These are phyloP conservation scores for Colletotrichum euphorbiae DNA, from an alignment of 2,329 filamentous ascomycete genomes.

Conservation along the genomic window DNA sequence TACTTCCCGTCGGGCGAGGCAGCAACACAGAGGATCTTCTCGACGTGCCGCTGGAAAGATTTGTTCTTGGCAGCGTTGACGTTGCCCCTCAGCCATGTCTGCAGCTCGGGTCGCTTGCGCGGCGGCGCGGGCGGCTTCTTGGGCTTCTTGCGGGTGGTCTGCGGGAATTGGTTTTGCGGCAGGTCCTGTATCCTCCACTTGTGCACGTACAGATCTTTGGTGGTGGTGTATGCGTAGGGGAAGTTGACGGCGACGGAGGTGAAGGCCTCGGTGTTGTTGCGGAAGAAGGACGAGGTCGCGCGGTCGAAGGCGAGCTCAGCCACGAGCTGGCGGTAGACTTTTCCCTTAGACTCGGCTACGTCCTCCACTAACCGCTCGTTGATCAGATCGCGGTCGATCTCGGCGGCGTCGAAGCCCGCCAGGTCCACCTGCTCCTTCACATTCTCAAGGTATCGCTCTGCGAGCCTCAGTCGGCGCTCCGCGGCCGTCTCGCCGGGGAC, in stretches of 20 bases:
- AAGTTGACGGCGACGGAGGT: conserved; percentile 84
- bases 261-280: conserved; percentile 80
- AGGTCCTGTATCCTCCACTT: conserved; percentile 88
- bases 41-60: conserved; percentile 81
- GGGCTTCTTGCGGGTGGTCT: conserved; percentile 66
- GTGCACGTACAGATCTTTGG: conserved; percentile 84
- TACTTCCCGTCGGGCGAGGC: conserved; percentile 91
- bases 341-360: conserved; percentile 90
- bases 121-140: conserved; percentile 70
- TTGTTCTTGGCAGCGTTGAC: conserved; percentile 70
- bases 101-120: conserved; percentile 70
- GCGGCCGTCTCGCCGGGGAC: conserved; percentile 87
- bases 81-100: conserved; percentile 73
- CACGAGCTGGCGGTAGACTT: conserved; percentile 85
- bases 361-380: conserved; percentile 92
- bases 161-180: conserved; percentile 68
- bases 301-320: conserved; percentile 76
- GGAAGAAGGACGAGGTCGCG: conserved; percentile 78
- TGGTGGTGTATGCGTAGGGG: conserved; percentile 88
- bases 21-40: conserved; percentile 83
- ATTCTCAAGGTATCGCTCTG: conserved; percentile 93
- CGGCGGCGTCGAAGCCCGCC: conserved; percentile 90
- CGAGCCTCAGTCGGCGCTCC: conserved; percentile 85
- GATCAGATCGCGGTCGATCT: conserved; percentile 92
- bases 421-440: conserved; percentile 86